Percentiles rank a stretch among this genome's conserved stretches.
phyloP scores from a whole-genome alignment of 768 basidiomycete genomes.

The Clitopilus hobsonii region DNA sequence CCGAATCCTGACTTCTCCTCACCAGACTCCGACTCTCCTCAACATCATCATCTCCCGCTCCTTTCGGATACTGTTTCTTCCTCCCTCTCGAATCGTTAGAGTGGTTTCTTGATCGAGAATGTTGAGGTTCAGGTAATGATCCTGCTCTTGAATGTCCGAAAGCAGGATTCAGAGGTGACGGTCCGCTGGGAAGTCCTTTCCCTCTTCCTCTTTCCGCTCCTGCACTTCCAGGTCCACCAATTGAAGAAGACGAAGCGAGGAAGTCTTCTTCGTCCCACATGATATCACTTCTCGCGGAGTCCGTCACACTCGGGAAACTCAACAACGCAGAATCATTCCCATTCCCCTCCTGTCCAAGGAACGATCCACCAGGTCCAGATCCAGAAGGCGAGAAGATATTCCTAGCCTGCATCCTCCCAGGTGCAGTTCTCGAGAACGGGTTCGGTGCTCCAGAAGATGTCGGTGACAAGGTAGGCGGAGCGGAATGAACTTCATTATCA shows the following conservation, averaged over 20 bases:
- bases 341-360: constrained; percentile 19
- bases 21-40: constrained; percentile 62
- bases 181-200: not conserved
- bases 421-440: constrained; percentile 6
- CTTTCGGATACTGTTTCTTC: constrained; percentile 43
- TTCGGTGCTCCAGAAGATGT: not conserved
- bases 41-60: constrained; percentile 46
- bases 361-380: constrained; percentile 32
- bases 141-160: constrained; percentile 13
- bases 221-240: not conserved
- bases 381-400: constrained; percentile 7
- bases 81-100: constrained; percentile 15
- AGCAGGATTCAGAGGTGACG: not conserved
- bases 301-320: constrained; percentile 50
- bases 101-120: not conserved
- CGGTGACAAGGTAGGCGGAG: constrained; percentile 34
- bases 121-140: constrained; percentile 8
- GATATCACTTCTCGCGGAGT: constrained; percentile 35
- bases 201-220: too few species aligned
- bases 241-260: not conserved
- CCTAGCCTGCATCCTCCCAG: constrained; percentile 22
- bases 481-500: constrained; percentile 36
- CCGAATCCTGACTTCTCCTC: constrained; percentile 17
- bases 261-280: constrained; percentile 30
- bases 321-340: constrained; percentile 31